A percentile compares a stretch with the other conserved stretches of the same genome.
Conservation (phyloP, 345 rosid species). For the Brassica napus region DNA sequence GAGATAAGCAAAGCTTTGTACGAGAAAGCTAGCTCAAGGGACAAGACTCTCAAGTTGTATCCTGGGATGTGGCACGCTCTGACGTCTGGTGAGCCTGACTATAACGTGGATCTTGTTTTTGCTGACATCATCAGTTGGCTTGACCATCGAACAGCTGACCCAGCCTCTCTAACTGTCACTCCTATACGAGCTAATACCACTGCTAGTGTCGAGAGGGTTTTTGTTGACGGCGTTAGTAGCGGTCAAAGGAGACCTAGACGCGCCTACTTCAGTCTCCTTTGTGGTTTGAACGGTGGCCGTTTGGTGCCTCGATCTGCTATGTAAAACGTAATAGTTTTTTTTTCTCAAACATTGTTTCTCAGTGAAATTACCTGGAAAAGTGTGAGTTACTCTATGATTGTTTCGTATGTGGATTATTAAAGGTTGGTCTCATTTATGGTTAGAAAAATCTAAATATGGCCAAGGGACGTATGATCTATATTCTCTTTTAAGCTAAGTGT, state of each 20-base stretch:
- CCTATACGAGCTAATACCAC: conserved; percentile 37
- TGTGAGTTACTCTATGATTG: background rate
- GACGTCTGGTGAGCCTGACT: conserved; percentile 84
- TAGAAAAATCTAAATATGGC: background rate
- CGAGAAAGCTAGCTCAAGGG: conserved; percentile 69
- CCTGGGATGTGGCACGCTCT: conserved; percentile 98
- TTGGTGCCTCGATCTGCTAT: conserved; percentile 57
- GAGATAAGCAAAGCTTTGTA: conserved; percentile 93
- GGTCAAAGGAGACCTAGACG: conserved; percentile 28
- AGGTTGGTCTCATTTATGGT: background rate
- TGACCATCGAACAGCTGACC: conserved; percentile 50
- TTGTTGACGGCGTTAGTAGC: background rate
- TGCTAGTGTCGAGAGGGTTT: conserved; percentile 12
- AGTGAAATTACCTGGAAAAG: background rate
- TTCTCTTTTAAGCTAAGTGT: background rate
- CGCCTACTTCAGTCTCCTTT: conserved; percentile 43
- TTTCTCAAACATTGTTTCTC: background rate
- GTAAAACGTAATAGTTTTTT: conserved; percentile 36
- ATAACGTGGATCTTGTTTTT: conserved; percentile 72
- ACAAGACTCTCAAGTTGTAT: conserved; percentile 84
- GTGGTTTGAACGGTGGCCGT: conserved; percentile 64
- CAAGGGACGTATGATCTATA: background rate
- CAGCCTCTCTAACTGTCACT: conserved; percentile 35
- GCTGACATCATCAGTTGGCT: conserved; percentile 82
- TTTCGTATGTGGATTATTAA: background rate